These are phyloP conservation scores for Pelargonium australe DNA, from an alignment of 441 rosid genomes.

Conservation along the genomic window DNA sequence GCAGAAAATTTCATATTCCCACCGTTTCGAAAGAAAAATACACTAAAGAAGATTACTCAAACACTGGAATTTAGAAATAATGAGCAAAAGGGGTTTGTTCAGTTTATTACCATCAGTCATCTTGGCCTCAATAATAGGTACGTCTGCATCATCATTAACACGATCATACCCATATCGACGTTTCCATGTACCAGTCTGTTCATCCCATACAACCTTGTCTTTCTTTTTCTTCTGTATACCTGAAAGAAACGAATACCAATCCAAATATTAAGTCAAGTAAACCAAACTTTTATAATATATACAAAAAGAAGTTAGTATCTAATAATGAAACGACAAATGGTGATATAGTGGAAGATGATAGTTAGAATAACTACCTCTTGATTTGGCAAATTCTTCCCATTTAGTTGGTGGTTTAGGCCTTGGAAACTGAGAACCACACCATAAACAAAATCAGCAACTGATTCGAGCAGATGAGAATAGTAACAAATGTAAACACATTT, in stretches of 20 bases:
- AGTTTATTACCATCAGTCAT: constrained; percentile 57
- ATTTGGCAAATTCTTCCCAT: constrained; percentile 58
- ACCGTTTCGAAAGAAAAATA: background rate
- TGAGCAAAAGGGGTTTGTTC: background rate
- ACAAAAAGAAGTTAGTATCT: background rate
- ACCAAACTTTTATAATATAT: background rate
- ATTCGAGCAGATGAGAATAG: background rate
- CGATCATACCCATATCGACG: constrained; percentile 86
- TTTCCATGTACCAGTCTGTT: constrained; percentile 77
- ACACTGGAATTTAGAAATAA: background rate
- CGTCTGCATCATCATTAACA: constrained; percentile 77
- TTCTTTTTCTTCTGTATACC: constrained; percentile 77
- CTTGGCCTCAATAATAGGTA: constrained; percentile 87
- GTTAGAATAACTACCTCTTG: constrained; percentile 41
- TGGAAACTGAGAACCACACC: constrained; percentile 47
- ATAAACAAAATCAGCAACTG: constrained; percentile 4
- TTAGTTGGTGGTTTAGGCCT: constrained; percentile 58
- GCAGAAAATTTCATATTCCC: background rate
- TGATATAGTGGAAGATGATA: constrained; percentile 8
- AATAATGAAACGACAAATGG: background rate
- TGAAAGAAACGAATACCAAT: constrained; percentile 28
- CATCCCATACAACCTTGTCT: constrained; percentile 79
- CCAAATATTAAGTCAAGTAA: background rate
- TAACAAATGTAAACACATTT: background rate
- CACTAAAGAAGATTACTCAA: background rate